phyloP scores from a whole-genome alignment of 2,329 filamentous ascomycete genomes.

The Neonectria sp. region DNA sequence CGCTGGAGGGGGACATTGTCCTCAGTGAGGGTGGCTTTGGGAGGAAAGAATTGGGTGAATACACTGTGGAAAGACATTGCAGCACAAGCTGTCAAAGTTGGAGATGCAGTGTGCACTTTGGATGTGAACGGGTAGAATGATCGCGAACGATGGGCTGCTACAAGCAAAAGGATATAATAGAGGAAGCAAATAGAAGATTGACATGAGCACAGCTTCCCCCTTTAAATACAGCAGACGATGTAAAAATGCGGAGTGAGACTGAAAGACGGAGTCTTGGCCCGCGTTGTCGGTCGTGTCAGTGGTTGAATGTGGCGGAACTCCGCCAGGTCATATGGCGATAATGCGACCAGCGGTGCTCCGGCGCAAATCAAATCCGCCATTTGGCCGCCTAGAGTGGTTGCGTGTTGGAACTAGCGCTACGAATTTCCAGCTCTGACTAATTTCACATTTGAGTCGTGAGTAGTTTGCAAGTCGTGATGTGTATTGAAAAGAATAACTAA shows the following conservation, averaged over 20 bases:
- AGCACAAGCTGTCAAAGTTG: background rate
- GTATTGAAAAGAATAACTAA: too few species aligned
- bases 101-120: background rate
- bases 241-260: background rate
- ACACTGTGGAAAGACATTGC: constrained; percentile 28
- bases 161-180: background rate
- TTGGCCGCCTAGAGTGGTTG: background rate
- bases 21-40: constrained; percentile 46
- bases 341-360: background rate
- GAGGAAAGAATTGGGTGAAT: constrained; percentile 34
- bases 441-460: background rate
- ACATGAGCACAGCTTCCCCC: background rate
- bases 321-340: background rate
- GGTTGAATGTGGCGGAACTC: constrained; percentile 25
- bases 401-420: background rate
- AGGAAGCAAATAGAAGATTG: background rate
- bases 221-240: background rate
- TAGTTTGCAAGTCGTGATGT: background rate
- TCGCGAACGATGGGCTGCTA: too few species aligned
- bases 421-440: background rate
- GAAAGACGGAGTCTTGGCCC: background rate
- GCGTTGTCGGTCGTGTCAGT: background rate
- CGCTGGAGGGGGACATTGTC: constrained; percentile 44
- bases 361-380: background rate
- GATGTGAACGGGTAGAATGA: too few species aligned